phyloP scores from a whole-genome alignment of 495 filamentous ascomycete species.

The Trichoderma virens region DNA sequence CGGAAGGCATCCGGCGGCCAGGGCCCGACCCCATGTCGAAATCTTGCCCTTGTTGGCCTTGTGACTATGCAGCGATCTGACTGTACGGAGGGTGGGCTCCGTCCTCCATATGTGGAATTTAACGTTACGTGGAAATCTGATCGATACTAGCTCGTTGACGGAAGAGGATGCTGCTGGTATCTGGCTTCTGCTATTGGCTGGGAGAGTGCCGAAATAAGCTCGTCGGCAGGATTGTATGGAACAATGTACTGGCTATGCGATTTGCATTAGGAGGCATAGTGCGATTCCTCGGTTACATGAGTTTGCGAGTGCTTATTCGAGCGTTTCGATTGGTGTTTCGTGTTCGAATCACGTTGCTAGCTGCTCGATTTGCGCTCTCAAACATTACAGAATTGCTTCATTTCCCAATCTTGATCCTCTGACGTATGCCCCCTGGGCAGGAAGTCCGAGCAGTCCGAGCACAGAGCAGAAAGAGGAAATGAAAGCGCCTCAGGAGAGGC shows the following conservation, averaged over 20 bases:
- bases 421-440: not conserved
- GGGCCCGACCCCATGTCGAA: not conserved
- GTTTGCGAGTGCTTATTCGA: not conserved
- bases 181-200: not conserved
- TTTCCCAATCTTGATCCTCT: not conserved
- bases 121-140: conserved; percentile 4
- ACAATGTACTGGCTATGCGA: not conserved
- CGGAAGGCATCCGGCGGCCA: not conserved
- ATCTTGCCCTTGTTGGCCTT: not conserved
- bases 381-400: not conserved
- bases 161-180: not conserved
- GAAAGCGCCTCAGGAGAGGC: not conserved
- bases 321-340: not conserved
- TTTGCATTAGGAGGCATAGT: not conserved
- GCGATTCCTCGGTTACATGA: not conserved
- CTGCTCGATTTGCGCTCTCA: not conserved
- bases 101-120: not conserved
- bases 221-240: not conserved
- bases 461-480: not conserved
- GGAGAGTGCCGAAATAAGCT: not conserved
- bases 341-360: no score
- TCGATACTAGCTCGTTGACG: not conserved
- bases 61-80: not conserved
- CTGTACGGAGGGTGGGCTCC: not conserved
- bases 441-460: not conserved